Base-by-base conservation (phyloP, 208 protist species). In the Naegleria gruberi region DNA sequence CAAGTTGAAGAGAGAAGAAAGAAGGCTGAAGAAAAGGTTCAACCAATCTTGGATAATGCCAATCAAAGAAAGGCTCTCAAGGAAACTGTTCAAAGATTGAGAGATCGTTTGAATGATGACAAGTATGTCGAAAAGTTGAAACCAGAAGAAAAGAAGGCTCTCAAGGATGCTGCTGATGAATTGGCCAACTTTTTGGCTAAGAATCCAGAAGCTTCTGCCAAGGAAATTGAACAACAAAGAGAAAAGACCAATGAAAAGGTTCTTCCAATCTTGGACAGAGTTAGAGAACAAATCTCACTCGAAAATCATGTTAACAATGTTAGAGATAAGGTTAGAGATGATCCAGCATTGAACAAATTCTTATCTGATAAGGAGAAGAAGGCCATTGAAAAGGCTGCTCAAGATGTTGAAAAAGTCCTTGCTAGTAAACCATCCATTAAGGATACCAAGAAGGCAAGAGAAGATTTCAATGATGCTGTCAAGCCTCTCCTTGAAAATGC, bases 121-220 rank as follows among this genome's bases (percentile, higher is more conserved):
- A 7, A 84, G 23, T 84, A 45, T 23, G 81, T 45, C 8, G n/a
- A 44, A 7, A 84, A 84, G 40, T 44, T 42, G 10, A 84, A 41
- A n/a, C 41, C 81, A 84, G 42, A 84, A 45, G 81, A 84, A 43
- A 84, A 84, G 81, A 84, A 84, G 40, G 74, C 37, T 43, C 7
- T 40, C 30, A 7, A 85, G 34, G 5, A 7, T 2, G 65, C 26
- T 15, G 6, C 10, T 77, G 30, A 77, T 77, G 65, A 77, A 8
- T 30, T 45, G 6, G 5, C 26, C 6, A 43, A 88, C 43, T 88
- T 41, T 41, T 73, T 88, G 3, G 34, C 15, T 2, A 88, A 88
- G 84, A 88, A 88, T 65, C 84, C 84, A 26, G 43, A 88, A 46
- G 84, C 84, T 23, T n/a, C 84, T 37, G 10, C 43, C 30, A 42